Conservation (phyloP, 768 basidiomycete genomes). For the Auriscalpium microsporum region DNA sequence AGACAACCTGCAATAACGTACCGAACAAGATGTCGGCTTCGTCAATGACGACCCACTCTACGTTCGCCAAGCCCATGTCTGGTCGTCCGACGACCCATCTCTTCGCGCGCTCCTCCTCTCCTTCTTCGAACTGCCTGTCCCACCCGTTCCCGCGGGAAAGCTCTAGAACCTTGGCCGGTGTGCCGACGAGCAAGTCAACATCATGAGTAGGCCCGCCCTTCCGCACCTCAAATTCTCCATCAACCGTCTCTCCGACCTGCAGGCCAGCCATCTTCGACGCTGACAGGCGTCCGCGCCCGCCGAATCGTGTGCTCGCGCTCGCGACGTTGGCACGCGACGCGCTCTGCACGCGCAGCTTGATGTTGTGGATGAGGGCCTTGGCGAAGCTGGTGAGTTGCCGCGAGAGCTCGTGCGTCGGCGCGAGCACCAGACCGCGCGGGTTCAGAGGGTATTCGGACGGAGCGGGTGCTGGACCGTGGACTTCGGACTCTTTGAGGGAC, state of each 20-base stretch:
- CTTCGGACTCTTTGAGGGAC: constrained; percentile 61
- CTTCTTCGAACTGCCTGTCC: constrained; percentile 32
- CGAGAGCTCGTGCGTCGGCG: constrained; percentile 84
- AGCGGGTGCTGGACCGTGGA: constrained; percentile 9
- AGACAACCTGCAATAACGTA: constrained; percentile 25
- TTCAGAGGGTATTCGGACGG: constrained; percentile 26
- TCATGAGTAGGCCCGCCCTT: constrained; percentile 17
- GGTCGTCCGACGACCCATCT: constrained; percentile 39
- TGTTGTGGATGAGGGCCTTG: constrained; percentile 63
- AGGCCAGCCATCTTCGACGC: constrained; percentile 40
- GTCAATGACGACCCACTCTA: constrained; percentile 88
- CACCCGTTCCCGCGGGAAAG: constrained; percentile 47
- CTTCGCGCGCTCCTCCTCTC: constrained; percentile 22
- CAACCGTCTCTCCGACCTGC: constrained; percentile 9
- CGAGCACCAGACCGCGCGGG: constrained; percentile 74
- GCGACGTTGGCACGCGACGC: constrained; percentile 50
- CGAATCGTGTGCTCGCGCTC: constrained; percentile 17
- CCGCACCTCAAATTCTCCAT: constrained; percentile 16
- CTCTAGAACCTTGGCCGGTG: constrained; percentile 55
- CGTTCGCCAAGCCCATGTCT: constrained; percentile 53
- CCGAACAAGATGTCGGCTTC: constrained; percentile 90
- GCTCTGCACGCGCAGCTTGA: constrained; percentile 71
- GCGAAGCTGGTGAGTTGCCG: constrained; percentile 71
- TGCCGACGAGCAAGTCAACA: constrained; percentile 57
- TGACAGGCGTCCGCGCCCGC: constrained; percentile 19